phyloP scores from a whole-genome alignment of 805 yeast species.

The Cyberlindnera veronae region DNA sequence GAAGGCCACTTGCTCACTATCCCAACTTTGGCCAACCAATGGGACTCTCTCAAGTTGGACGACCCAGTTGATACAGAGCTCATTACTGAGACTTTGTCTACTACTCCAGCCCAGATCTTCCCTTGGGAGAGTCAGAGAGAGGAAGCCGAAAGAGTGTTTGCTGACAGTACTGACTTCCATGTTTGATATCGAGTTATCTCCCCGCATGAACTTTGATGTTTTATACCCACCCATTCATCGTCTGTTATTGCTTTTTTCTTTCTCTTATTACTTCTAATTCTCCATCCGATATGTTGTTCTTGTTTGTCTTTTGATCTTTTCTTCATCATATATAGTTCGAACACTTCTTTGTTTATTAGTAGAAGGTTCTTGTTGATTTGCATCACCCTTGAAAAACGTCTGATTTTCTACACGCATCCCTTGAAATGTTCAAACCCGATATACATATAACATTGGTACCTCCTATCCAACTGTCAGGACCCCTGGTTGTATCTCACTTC shows the following conservation, averaged over 20 bases:
- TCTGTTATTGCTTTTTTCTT: background rate
- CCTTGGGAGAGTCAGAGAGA: slow-evolving; percentile 24
- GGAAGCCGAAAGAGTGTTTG: slow-evolving; percentile 18
- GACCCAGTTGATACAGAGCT: background rate
- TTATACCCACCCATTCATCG: background rate
- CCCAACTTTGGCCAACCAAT: slow-evolving; percentile 11
- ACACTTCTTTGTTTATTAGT: too few relatives aligned
- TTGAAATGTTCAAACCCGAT: too few relatives aligned
- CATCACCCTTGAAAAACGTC: too few relatives aligned
- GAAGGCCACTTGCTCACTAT: slow-evolving; percentile 15
- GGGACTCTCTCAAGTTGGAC: slow-evolving; percentile 12
- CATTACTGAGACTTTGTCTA: background rate
- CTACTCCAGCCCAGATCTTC: slow-evolving; percentile 19
- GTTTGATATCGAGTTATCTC: slow-evolving; percentile 3
- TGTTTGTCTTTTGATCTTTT: too few relatives aligned
- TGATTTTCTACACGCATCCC: too few relatives aligned
- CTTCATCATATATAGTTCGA: too few relatives aligned
- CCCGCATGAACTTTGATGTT: background rate
- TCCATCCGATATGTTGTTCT: too few relatives aligned
- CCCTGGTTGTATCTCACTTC: slow-evolving; percentile 4
- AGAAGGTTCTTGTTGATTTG: too few relatives aligned
- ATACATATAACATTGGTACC: background rate
- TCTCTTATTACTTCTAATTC: too few relatives aligned
- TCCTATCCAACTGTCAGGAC: background rate
- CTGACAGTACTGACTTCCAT: slow-evolving; percentile 17